phyloP scores from a whole-genome alignment of 129 eudicot species.

The Ambrosia trifida region DNA sequence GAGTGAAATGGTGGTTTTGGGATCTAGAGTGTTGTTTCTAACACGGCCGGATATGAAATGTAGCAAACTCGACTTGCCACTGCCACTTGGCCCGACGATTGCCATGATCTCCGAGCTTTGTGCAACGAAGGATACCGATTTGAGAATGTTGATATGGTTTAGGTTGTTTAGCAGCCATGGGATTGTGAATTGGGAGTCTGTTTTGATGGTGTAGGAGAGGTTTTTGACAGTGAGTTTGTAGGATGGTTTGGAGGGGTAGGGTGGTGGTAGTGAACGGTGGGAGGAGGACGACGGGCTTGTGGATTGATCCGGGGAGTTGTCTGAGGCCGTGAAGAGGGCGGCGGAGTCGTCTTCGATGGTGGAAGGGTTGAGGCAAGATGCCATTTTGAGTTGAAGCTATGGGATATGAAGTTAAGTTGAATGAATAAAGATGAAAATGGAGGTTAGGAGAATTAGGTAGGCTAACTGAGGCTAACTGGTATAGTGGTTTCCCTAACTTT shows the following conservation, averaged over 20 bases:
- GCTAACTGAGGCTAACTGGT: slow-evolving; percentile 36
- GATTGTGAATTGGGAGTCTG: slow-evolving; percentile 16
- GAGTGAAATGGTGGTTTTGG: slow-evolving; percentile 55
- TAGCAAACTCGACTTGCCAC: slow-evolving; percentile 91
- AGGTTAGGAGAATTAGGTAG: slow-evolving; percentile 32
- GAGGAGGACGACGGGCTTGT: slow-evolving; percentile 68
- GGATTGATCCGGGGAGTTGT: slow-evolving; percentile 58
- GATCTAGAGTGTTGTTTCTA: slow-evolving; percentile 49
- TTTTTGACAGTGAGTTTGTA: slow-evolving; percentile 53
- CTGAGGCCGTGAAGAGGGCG: slow-evolving; percentile 70
- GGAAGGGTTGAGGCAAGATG: slow-evolving; percentile 48
- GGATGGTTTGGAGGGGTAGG: slow-evolving; percentile 39
- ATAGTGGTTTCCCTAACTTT: slow-evolving; percentile 31
- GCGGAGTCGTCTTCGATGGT: slow-evolving; percentile 59
- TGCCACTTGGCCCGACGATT: slow-evolving; percentile 97
- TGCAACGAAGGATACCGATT: slow-evolving; percentile 74
- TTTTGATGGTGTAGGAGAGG: slow-evolving; percentile 72
- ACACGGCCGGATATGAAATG: slow-evolving; percentile 75
- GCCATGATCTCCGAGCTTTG: slow-evolving; percentile 84
- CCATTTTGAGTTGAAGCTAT: slow-evolving; percentile 41
- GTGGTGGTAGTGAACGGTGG: slow-evolving; percentile 47
- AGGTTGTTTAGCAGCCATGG: slow-evolving; percentile 33
- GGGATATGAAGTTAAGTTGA: slow-evolving; percentile 16
- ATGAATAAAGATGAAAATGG: slow-evolving; percentile 24
- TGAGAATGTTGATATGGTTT: slow-evolving; percentile 56